phyloP scores from a whole-genome alignment of 148 eudicot genomes.

The Pouteria glomerata region DNA sequence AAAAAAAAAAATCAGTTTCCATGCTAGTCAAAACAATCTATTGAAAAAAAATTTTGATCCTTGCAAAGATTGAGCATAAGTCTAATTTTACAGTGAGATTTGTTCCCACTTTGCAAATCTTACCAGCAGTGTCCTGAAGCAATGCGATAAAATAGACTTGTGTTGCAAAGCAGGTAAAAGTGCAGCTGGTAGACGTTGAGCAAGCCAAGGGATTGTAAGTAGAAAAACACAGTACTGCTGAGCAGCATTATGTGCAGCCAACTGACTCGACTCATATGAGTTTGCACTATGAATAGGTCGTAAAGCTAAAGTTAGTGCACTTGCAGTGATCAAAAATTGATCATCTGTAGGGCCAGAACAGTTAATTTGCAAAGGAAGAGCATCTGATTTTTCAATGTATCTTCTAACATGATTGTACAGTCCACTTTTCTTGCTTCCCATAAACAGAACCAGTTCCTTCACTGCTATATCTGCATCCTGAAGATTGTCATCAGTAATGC shows the following conservation, averaged over 20 bases:
- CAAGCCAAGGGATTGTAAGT: slow-evolving; percentile 82
- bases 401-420: slow-evolving; percentile 60
- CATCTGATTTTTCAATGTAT: slow-evolving; percentile 52
- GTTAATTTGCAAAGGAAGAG: slow-evolving; percentile 29
- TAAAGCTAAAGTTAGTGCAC: slow-evolving; percentile 71
- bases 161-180: slow-evolving; percentile 81
- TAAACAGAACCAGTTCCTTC: slow-evolving; percentile 49
- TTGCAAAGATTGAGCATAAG: too few species aligned
- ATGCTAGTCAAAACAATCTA: too few species aligned
- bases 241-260: slow-evolving; percentile 47
- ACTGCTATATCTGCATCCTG: slow-evolving; percentile 56
- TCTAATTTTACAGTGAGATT: slow-evolving; percentile 1
- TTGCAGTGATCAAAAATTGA: slow-evolving; percentile 71
- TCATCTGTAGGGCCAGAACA: slow-evolving; percentile 48
- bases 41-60: too few species aligned
- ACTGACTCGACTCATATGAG: slow-evolving; percentile 21
- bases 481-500: slow-evolving; percentile 35
- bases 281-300: slow-evolving; percentile 62
- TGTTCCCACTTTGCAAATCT: slow-evolving; percentile 22
- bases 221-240: slow-evolving; percentile 60
- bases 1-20: too few species aligned
- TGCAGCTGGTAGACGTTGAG: slow-evolving; percentile 67
- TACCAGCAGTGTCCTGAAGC: slow-evolving; percentile 82
- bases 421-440: slow-evolving; percentile 65
- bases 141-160: slow-evolving; percentile 58